Conservation (phyloP, 495 filamentous ascomycete genomes). For the Penicillium goetzii region DNA sequence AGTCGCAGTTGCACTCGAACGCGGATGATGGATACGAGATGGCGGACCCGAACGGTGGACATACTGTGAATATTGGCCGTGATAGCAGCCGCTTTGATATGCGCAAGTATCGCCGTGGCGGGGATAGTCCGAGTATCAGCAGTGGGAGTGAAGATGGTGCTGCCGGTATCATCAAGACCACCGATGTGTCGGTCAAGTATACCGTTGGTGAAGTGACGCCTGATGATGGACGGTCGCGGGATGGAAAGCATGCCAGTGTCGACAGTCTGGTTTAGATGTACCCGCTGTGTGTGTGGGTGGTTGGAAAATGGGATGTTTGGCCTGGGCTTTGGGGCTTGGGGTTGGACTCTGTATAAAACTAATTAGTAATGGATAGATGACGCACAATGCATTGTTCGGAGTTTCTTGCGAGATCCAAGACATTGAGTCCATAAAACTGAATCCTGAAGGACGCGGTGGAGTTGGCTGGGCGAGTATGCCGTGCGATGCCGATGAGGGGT, state of each 20-base stretch:
- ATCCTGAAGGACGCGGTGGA: neutral
- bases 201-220: conserved; percentile 10
- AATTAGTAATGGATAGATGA: conserved; percentile 8
- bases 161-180: conserved; percentile 31
- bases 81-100: conserved; percentile 20
- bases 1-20: conserved; percentile 22
- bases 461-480: neutral
- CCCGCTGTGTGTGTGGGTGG: neutral
- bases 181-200: conserved; percentile 32
- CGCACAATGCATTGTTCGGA: conserved; percentile 38
- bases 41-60: conserved; percentile 22
- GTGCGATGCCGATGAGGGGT: conserved; percentile 11
- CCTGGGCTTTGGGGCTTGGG: conserved; percentile 42
- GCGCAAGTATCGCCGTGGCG: conserved; percentile 30
- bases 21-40: conserved; percentile 28
- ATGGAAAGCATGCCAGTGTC: conserved; percentile 24
- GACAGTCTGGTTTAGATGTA: conserved; percentile 31
- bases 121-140: conserved; percentile 27
- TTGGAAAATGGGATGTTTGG: neutral
- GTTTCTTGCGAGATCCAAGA: conserved; percentile 25
- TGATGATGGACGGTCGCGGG: conserved; percentile 13
- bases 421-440: conserved; percentile 38
- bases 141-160: conserved; percentile 25
- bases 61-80: conserved; percentile 14
- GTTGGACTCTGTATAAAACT: conserved; percentile 44